Base-by-base conservation (phyloP, 495 filamentous ascomycete species). In the Amphirosellinia nigrospora region DNA sequence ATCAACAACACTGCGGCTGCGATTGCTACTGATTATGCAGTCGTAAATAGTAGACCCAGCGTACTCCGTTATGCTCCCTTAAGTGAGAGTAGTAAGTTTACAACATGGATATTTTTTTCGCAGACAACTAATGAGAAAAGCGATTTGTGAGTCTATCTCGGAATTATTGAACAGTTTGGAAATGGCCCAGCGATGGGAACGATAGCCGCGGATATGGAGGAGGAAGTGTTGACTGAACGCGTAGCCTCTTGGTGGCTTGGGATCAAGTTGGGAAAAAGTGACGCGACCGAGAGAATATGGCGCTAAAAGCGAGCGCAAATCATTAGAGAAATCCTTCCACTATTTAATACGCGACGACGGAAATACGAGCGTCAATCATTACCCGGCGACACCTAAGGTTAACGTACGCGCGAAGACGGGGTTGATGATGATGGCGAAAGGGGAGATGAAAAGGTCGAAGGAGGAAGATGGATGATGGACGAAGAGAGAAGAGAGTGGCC, bases 1-100 rank as follows among this genome's bases (percentile, higher is more conserved):
- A 69, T 66, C 53, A 68, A 60, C 70, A 28, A 46, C 72, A 39
- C 58, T 71, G 60, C 19, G 64, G 68, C 56, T 74, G 74, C 55
- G 67, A 64, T 70, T 45, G 60, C 68, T 64, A 70, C 68, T 62
- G 68, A 70, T 64, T 64, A 70, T 70, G 68, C 32, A 38, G 68
- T 58, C 60, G 68, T 48, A 28, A 28, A 43, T 66, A 66, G 69
- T 59, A 58, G 55, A 52, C 69, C 50, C 62, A 60, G 69, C 53
- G 64, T 45, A 52, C 39, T 65, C 55, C 62, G 69, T 71, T 60
- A 61, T 66, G 56, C 38, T 56, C 69, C 64, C 69, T 71, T 71
- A 61, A 66, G 41, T 61, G 69, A 66, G 61, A 66, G 69, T 53
- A 60, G 53, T 43, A 64, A 64, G 48, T 70, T 70, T 70, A 70